These are phyloP conservation scores for Alloteropsis semialata DNA, from an alignment of 176 grass and related monocot species.

Conservation along the genomic window DNA sequence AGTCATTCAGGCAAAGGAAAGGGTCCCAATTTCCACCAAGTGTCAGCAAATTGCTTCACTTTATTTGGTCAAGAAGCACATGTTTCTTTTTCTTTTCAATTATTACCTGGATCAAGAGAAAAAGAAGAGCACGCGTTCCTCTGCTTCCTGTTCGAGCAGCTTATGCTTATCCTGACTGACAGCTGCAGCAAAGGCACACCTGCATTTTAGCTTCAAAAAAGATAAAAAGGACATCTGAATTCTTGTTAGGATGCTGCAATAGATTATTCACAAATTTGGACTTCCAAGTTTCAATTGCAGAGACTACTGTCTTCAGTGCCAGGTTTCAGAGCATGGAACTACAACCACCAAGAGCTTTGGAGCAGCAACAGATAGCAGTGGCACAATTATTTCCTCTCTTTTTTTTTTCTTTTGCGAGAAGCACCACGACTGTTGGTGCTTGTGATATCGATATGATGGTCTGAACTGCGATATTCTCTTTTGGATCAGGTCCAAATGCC, in stretches of 20 bases:
- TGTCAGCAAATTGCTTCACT: not conserved
- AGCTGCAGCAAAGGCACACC: not conserved
- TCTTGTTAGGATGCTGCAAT: not conserved
- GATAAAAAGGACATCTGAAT: not conserved
- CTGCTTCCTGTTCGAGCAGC: not conserved
- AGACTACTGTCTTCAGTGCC: not conserved
- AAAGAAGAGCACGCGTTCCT: not conserved
- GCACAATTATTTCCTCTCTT: not conserved
- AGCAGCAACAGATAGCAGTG: not conserved
- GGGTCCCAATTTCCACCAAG: not conserved
- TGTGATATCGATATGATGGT: not conserved
- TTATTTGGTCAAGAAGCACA: not conserved
- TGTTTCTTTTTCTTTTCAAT: not conserved
- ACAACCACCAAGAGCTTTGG: not conserved
- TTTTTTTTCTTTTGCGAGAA: not conserved
- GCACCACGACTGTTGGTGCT: not conserved
- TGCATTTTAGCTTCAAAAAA: not conserved
- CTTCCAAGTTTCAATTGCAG: no score
- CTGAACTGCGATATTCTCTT: not conserved
- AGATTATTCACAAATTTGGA: not conserved
- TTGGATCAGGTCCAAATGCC: not conserved
- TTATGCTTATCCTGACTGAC: not conserved
- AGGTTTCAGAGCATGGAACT: not conserved
- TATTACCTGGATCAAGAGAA: not conserved
- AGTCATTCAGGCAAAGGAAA: not conserved